Evolutionary conservation across 208 protist species (phyloP).

Genomic region (Trichomonas tenax): DNA sequence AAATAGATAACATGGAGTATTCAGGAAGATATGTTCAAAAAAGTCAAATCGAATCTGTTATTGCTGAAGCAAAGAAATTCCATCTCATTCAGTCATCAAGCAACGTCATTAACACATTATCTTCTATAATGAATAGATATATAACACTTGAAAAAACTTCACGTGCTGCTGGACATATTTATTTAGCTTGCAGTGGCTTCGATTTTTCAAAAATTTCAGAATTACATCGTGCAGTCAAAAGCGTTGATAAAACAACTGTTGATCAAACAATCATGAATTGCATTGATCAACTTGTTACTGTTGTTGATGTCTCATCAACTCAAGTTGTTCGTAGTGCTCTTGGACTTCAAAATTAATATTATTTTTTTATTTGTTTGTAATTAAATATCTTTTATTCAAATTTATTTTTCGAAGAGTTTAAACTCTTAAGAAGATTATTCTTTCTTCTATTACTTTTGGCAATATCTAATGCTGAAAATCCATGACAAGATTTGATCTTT

Average conservation of each 20-base stretch:
- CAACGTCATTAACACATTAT: not conserved
- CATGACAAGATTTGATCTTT: not conserved
- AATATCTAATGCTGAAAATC: not conserved
- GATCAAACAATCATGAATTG: not conserved
- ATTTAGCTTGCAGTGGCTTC: not conserved
- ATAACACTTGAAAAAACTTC: not conserved
- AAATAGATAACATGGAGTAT: not conserved
- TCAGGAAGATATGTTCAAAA: not conserved
- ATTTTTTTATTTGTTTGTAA: too few relatives aligned
- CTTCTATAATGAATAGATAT: not conserved
- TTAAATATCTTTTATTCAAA: too few relatives aligned
- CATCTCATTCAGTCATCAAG: not conserved
- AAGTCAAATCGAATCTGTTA: not conserved
- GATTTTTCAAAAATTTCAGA: not conserved
- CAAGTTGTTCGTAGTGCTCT: not conserved
- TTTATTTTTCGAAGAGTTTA: too few relatives aligned
- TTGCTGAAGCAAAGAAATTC: not conserved
- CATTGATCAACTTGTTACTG: not conserved
- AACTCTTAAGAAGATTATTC: not conserved
- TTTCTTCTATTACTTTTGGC: not conserved
- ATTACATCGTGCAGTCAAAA: not conserved
- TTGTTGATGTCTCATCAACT: not conserved
- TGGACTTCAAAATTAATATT: not conserved
- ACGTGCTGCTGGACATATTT: not conserved
- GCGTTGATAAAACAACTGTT: not conserved